Base-by-base conservation (phyloP, 768 basidiomycete genomes). In the Exsudoporus frostii region DNA sequence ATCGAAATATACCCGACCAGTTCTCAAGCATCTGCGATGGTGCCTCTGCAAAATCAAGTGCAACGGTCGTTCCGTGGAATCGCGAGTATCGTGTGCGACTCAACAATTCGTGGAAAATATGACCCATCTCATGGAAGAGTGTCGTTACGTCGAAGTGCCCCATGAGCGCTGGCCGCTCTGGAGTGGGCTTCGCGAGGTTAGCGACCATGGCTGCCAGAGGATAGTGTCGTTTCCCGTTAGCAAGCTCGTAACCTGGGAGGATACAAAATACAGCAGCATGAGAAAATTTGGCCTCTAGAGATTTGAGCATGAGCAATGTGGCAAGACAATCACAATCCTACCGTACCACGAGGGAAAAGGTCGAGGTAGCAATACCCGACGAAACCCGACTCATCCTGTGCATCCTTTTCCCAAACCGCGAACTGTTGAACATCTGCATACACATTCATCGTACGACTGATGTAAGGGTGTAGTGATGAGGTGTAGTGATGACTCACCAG, bases 21-120 rank as follows among this genome's bases (percentile, higher is more conserved):
- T 92, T 91, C 72, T 94, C 91, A 53, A 92, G 73, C 91, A 92
- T 92, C 71, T 94, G 89, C n/a, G 85, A 88, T 0, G 92, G 92
- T 1, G 90, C 91, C 70, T 92, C 90, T 7, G 88, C 90, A 57
- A 91, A 91, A 68, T 90, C 90, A 17, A 85, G 70, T 3, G 86
- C 85, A 30, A 88, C 86, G 44, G 80, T 79, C 22, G 88, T 90
- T 13, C 91, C 90, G 59, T 92, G 90, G 79, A 92, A 93, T 24
- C 84, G 74, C 22, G 84, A 71, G 65, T 83, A 91, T 55, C 79
- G 81, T 25, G 88, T 91, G 56, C 71, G 75, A 63, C 83, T 85
- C 48, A 90, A 69, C 40, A 94, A 67, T 19, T 79, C 81, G 55
- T 84, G 83, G 76, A 85, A 85, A 14, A 81, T 79, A 58, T 85